Evolutionary conservation across 2,329 filamentous ascomycete genomes (phyloP), one percentile per base, ranked within the genome.

Genomic region (Arthroderma sp.): DNA sequence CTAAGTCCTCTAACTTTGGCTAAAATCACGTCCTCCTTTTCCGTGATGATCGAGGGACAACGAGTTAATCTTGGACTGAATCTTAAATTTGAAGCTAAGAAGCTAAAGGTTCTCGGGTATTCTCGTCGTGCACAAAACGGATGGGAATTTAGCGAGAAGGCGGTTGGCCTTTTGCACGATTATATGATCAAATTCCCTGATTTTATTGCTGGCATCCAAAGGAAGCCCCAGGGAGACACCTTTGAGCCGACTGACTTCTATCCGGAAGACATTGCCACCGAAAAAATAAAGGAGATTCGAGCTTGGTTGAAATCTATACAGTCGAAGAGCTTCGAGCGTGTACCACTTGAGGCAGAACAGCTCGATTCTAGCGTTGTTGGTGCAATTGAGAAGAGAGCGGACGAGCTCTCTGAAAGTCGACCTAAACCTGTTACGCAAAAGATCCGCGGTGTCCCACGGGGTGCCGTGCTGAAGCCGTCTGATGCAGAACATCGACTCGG

Each of bases 171-270:
- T 44, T 77, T 98, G 43, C 76, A 80, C 36, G 75, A 86, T 53
- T 98, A 96, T 63, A 95, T 96, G 83, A 80, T 82, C 48, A 81
- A 79, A 10, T 98, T 98, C 64, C 91, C 91, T 0, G 86, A 95
- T 47, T 96, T 98, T 64, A 89, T 98, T 58, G 86, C 83, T 6
- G 86, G 80, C 3, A 86, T 98, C 51, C 82, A 88, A 61, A 73
- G 74, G 49, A 89, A 94, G 53, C 86, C 89, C 1, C 83, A 87
- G 48, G 85, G 82, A 33, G 89, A 86, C 57, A 83, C 89, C 48
- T 84, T 87, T 54, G 73, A 76, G 38, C 88, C 94, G 42, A 86
- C 80, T 0, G 86, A 94, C 58, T 83, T 96, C 56, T 98, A 91
- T 69, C 75, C 81, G 1, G 73, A 78, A 15, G 77, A 80, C 5